These are phyloP conservation scores for Malus hybrid DNA, from an alignment of 331 rosid species.

Conservation along the genomic window DNA sequence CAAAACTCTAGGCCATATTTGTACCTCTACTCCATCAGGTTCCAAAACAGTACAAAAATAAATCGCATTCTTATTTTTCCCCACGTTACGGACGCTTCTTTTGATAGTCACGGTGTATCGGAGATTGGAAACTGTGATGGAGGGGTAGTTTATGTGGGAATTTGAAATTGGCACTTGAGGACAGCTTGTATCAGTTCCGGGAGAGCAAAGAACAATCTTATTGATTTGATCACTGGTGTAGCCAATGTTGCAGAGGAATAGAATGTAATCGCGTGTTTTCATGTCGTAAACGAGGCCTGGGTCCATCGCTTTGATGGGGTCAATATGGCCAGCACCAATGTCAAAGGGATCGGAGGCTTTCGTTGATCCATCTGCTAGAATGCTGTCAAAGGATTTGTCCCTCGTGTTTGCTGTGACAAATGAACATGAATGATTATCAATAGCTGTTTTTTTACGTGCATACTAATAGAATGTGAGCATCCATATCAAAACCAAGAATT, in stretches of 20 bases:
- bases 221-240: conserved; percentile 29
- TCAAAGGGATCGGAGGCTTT: conserved; percentile 40
- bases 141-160: conserved; percentile 35
- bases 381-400: conserved; percentile 31
- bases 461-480: neutral
- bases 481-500: neutral
- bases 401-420: conserved; percentile 18
- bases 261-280: conserved; percentile 30
- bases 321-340: conserved; percentile 42
- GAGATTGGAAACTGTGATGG: conserved; percentile 37
- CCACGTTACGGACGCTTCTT: conserved; percentile 37
- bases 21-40: conserved; percentile 39
- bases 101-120: conserved; percentile 26
- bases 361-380: conserved; percentile 36
- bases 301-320: conserved; percentile 42
- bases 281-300: conserved; percentile 50
- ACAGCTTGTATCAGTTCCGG: conserved; percentile 18
- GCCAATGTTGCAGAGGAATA: conserved; percentile 45
- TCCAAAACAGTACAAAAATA: conserved; percentile 25
- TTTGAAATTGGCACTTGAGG: conserved; percentile 7
- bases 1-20: conserved; percentile 38
- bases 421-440: neutral
- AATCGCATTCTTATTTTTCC: conserved; percentile 13
- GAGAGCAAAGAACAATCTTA: conserved; percentile 13
- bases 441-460: neutral